phyloP scores from a whole-genome alignment of 805 yeast genomes.

The Kodamaea laetipori region DNA sequence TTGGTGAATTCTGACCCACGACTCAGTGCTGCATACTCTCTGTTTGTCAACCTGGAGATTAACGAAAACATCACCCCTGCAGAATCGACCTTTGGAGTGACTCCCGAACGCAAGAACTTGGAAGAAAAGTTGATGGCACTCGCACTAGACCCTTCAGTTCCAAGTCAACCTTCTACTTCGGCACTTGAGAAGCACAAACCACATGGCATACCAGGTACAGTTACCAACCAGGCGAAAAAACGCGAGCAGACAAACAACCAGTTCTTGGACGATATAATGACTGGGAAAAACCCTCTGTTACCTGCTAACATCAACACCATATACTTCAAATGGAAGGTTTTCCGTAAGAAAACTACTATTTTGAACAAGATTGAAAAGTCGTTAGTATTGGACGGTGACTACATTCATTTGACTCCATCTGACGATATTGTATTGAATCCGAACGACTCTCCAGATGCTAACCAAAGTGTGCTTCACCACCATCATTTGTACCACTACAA shows the following conservation, averaged over 20 bases:
- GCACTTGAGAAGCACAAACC: neutral
- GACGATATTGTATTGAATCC: constrained; percentile 59
- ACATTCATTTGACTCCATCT: constrained; percentile 83
- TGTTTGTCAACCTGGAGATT: constrained; percentile 7
- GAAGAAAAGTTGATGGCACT: constrained; percentile 6
- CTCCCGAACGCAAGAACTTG: constrained; percentile 11
- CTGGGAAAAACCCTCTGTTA: constrained; percentile 29
- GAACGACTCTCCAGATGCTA: constrained; percentile 30
- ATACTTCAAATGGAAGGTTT: constrained; percentile 82
- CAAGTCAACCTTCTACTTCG: no score
- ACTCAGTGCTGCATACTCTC: neutral
- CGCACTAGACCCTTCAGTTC: neutral
- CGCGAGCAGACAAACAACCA: constrained; percentile 13
- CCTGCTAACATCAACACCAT: constrained; percentile 50
- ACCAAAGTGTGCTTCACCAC: constrained; percentile 28
- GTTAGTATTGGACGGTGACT: constrained; percentile 91
- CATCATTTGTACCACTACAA: constrained; percentile 42
- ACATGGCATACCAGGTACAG: neutral
- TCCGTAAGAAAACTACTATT: constrained; percentile 86
- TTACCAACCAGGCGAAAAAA: neutral
- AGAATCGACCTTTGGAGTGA: constrained; percentile 9
- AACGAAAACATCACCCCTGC: constrained; percentile 11
- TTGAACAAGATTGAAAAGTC: constrained; percentile 79
- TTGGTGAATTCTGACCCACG: constrained; percentile 4
- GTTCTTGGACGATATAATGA: constrained; percentile 34